These are phyloP conservation scores for Tuber microsphaerosporum DNA, from an alignment of 495 filamentous ascomycete species.

Conservation along the genomic window DNA sequence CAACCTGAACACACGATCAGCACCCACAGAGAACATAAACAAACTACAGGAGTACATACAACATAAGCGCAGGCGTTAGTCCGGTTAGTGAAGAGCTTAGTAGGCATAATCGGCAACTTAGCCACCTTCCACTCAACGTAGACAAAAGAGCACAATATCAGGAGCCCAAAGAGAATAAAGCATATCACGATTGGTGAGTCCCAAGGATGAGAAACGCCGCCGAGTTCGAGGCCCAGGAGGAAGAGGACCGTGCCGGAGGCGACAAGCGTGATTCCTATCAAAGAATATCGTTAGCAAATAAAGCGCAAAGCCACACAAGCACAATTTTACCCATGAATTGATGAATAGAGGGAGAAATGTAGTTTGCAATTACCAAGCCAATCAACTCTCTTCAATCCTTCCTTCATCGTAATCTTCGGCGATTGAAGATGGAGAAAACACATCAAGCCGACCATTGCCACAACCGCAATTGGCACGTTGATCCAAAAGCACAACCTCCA, in stretches of 20 bases:
- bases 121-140: constrained; percentile 66
- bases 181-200: constrained; percentile 66
- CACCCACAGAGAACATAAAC: not conserved
- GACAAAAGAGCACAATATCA: constrained; percentile 57
- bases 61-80: constrained; percentile 52
- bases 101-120: constrained; percentile 68
- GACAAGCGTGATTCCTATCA: constrained; percentile 51
- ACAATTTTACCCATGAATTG: not conserved
- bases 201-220: constrained; percentile 72
- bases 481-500: constrained; percentile 62
- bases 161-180: constrained; percentile 65
- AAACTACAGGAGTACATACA: constrained; percentile 5
- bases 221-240: constrained; percentile 70
- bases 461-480: constrained; percentile 66
- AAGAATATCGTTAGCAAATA: constrained; percentile 11
- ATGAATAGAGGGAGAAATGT: not conserved
- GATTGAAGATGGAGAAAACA: constrained; percentile 71
- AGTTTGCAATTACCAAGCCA: constrained; percentile 36
- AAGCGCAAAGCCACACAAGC: not conserved
- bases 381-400: constrained; percentile 54
- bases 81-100: constrained; percentile 56
- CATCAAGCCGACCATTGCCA: constrained; percentile 59
- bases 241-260: constrained; percentile 76
- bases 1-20: constrained; percentile 40
- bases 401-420: constrained; percentile 60